Evolutionary conservation across 2,329 filamentous ascomycete genomes (phyloP), one percentile per base, ranked within the genome.

Genomic region (Hypoxylon sp.): DNA sequence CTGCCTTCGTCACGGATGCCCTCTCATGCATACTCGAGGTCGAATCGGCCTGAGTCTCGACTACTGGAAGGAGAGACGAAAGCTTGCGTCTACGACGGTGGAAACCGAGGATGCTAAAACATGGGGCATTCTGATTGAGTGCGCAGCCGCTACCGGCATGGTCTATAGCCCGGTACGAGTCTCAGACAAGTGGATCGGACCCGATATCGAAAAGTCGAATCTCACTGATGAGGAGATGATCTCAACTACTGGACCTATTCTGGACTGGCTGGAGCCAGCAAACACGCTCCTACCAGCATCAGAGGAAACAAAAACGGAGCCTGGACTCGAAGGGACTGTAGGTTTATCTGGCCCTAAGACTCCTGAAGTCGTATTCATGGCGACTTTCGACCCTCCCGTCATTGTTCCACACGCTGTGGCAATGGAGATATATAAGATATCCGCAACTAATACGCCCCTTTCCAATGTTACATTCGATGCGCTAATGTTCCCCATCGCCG

Each of bases 201-300:
- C 89, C 25, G 81, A 85, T 1, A 83, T 93, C n/a, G 84, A 88
- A 74, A 92, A 91, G 73, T 76, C 83, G 2, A 79, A 82, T 69
- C 82, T 80, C 43, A 83, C 79, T 7, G 83, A 80, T 73, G 77
- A 82, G 68, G 82, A 83, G 68, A 75, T 79, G 66, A 72, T 82
- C 5, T 74, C 76, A 11, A 63, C 76, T 11, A 75, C 77, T 5
- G 79, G 78, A 3, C 79, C 79, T 2, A 80, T 88, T 34, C 77
- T 90, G 36, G 89, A 93, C 80, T 95, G 92, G 92, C 84, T 89
- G 43, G 90, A 94, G 63, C 92, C 92, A 0, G 86, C 88, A 2
- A 87, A 88, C 53, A 90, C 89, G 1, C 84, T 91, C 28, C 75
- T 91, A 21, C 85, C 80, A 2, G 75, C 79, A 11, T 80, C 80